Percentiles rank a stretch among this genome's conserved stretches.
Conservation (phyloP, 176 grass and related monocot genomes). For the Oryza punctata region DNA sequence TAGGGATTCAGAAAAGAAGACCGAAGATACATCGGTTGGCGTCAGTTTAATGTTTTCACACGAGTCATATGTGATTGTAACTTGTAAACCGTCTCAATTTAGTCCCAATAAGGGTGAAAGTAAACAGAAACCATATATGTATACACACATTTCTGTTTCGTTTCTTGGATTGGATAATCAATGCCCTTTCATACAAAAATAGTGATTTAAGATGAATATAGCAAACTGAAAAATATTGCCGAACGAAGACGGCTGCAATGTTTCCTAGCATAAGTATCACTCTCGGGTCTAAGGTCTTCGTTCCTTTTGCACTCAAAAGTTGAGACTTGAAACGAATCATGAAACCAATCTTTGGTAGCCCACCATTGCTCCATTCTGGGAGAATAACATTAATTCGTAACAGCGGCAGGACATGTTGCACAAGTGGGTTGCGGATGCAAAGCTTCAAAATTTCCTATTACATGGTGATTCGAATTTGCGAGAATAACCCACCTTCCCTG, state of each 20-base stretch:
- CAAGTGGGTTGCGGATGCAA: not conserved
- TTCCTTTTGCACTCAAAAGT: not conserved
- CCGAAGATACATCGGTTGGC: not conserved
- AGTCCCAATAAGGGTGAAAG: not conserved
- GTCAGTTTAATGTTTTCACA: not conserved
- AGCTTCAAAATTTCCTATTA: not conserved
- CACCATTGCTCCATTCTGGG: not conserved
- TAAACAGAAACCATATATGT: not conserved
- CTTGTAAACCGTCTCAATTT: not conserved
- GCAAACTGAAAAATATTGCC: not conserved
- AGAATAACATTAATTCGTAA: not conserved
- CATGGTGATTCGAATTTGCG: not conserved
- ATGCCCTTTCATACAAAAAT: not conserved
- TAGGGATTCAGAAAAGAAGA: not conserved
- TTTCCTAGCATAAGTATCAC: not conserved
- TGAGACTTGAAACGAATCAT: not conserved
- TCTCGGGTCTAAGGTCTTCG: not conserved
- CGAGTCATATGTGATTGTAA: not conserved
- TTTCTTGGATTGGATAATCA: not conserved
- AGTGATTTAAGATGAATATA: not conserved
- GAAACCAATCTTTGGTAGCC: not conserved
- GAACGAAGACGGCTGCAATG: not conserved
- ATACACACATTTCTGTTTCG: not conserved
- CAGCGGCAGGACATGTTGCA: not conserved
- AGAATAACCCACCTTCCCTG: not conserved